A percentile compares a stretch with the other conserved stretches of the same genome.
Evolutionary conservation across 1,139 yeast genomes (phyloP).

Genomic region (Pichia sp.): DNA sequence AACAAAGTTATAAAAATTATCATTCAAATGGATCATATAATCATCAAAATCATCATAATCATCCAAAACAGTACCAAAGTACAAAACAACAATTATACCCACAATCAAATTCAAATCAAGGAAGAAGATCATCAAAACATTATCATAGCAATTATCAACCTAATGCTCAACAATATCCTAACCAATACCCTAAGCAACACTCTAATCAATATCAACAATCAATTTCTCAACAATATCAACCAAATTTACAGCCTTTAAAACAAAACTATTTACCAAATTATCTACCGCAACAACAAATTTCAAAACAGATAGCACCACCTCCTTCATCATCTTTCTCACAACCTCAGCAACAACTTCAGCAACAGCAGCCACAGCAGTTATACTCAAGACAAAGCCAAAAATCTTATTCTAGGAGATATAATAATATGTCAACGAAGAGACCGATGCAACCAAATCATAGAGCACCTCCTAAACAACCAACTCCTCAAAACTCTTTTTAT

Average conservation of each 20-base stretch:
- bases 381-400: background rate
- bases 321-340: background rate
- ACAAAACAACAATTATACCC: background rate
- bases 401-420: too few species aligned
- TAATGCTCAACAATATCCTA: too few species aligned
- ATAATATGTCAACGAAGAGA: too few species aligned
- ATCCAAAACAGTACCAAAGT: background rate
- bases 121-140: too few species aligned
- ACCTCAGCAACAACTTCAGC: constrained; percentile 13
- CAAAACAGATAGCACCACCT: constrained; percentile 1
- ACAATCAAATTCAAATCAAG: too few species aligned
- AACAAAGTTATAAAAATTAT: too few species aligned
- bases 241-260: background rate
- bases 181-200: background rate
- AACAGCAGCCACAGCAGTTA: background rate
- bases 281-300: background rate
- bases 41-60: background rate
- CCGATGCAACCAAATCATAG: too few species aligned
- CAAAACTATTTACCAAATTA: background rate
- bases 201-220: background rate
- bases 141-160: too few species aligned
- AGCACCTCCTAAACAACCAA: background rate
- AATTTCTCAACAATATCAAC: background rate
- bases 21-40: too few species aligned
- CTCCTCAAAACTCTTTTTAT: background rate